Percentiles rank a stretch among this genome's conserved stretches.
Evolutionary conservation across 768 basidiomycete species (phyloP).

Genomic region (Phanerochaete carnosa): DNA sequence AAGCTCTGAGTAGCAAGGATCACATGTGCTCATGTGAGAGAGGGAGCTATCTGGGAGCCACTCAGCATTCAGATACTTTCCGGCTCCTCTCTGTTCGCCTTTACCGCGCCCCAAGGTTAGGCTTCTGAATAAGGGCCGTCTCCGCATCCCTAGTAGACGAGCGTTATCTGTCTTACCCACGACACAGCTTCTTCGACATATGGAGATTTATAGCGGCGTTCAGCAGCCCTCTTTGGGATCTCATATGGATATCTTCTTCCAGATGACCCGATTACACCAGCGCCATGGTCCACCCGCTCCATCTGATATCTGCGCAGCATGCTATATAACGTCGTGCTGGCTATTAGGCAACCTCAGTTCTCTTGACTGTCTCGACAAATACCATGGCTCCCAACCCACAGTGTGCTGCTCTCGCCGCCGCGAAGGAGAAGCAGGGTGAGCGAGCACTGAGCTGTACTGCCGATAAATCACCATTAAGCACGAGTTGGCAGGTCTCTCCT

Average conservation of each 20-base stretch:
- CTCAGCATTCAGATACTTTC: background rate
- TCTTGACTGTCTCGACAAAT: background rate
- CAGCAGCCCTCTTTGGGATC: background rate
- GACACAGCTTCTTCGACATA: background rate
- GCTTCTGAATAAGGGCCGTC: background rate
- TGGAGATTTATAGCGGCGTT: background rate
- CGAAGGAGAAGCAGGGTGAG: conserved; percentile 46
- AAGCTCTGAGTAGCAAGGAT: background rate
- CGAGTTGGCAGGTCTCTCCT: conserved; percentile 40
- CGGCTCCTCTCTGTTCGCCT: background rate
- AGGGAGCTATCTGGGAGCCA: background rate
- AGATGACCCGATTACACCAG: background rate
- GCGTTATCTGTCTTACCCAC: background rate
- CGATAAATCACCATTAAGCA: background rate
- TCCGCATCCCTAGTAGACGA: background rate
- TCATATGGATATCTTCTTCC: background rate
- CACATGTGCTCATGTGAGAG: background rate
- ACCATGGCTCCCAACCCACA: conserved; percentile 50
- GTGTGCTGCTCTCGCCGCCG: conserved; percentile 56
- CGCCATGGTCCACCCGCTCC: background rate
- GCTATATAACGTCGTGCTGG: conserved; percentile 4
- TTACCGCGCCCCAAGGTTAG: background rate
- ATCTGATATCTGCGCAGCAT: background rate
- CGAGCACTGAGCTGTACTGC: conserved; percentile 2
- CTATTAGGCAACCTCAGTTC: background rate